Conservation (phyloP, 495 filamentous ascomycete genomes). For the Penicillium herquei region DNA sequence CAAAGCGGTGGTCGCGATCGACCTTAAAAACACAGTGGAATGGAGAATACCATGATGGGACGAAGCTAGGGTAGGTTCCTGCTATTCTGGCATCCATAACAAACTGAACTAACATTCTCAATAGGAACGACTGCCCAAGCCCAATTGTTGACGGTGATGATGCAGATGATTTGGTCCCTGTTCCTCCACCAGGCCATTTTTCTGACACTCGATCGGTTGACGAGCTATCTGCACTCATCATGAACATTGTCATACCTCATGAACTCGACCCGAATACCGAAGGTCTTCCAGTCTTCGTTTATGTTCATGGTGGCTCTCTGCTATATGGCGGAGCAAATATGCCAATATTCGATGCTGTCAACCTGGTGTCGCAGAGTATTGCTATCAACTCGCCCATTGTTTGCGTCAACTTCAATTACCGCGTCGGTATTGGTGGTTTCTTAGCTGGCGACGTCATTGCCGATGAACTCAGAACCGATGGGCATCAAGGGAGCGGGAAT, state of each 20-base stretch:
- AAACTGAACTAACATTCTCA: not conserved
- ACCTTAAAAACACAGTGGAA: conserved; percentile 4
- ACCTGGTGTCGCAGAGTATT: conserved; percentile 10
- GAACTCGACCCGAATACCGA: not conserved
- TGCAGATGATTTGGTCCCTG: conserved; percentile 4
- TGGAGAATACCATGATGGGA: conserved; percentile 5
- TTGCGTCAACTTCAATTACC: conserved; percentile 11
- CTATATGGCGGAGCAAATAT: conserved; percentile 8
- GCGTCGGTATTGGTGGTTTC: conserved; percentile 12
- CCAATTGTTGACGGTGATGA: conserved; percentile 1
- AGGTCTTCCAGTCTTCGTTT: conserved; percentile 5
- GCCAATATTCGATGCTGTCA: conserved; percentile 11
- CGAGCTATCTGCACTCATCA: conserved; percentile 4
- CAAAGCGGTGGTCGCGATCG: conserved; percentile 10
- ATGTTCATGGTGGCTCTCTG: conserved; percentile 10
- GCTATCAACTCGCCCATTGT: conserved; percentile 4
- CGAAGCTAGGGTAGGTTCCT: conserved; percentile 2
- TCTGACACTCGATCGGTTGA: not conserved
- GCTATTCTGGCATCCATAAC: not conserved
- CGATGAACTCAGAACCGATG: conserved; percentile 2
- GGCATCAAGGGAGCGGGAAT: conserved; percentile 7
- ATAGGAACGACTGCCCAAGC: conserved; percentile 11
- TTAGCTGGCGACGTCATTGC: conserved; percentile 4
- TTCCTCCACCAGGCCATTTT: conserved; percentile 6
- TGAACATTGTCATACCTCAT: conserved; percentile 8